Evolutionary conservation across 2,329 filamentous ascomycete species (phyloP).

Genomic region (Hymenoscyphus fructigenus): DNA sequence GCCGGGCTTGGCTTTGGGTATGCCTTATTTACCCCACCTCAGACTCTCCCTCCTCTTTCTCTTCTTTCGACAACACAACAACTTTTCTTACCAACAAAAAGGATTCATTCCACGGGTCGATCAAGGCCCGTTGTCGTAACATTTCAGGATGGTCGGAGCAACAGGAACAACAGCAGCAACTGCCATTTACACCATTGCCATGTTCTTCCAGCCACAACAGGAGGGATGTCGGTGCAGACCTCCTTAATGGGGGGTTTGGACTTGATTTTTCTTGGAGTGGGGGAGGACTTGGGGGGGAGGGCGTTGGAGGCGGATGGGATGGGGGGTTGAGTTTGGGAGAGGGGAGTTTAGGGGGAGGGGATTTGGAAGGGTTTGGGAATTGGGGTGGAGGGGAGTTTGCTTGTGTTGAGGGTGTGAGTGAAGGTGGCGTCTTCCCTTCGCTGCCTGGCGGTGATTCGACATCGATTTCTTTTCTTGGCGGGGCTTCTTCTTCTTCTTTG

Average conservation of each 20-base stretch:
- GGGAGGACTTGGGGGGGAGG: too few relatives aligned
- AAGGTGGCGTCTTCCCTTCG: background rate
- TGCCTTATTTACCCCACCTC: too few relatives aligned
- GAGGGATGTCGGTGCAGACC: background rate
- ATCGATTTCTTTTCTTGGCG: background rate
- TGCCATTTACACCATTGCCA: background rate
- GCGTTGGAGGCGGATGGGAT: too few relatives aligned
- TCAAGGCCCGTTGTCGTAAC: background rate
- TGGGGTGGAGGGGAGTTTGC: background rate
- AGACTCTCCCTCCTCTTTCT: background rate
- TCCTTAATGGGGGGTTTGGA: background rate
- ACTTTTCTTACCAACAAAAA: background rate
- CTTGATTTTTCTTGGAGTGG: background rate
- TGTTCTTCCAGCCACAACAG: background rate
- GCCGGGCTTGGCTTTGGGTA: too few relatives aligned
- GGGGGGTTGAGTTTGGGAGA: too few relatives aligned
- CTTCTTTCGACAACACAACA: background rate
- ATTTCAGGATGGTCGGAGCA: conserved; percentile 2
- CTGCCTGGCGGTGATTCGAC: background rate
- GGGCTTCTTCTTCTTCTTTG: background rate
- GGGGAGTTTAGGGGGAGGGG: too few relatives aligned
- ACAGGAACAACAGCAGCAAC: background rate
- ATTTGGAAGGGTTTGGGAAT: background rate
- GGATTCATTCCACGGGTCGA: background rate
- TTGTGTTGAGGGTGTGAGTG: background rate